phyloP scores from a whole-genome alignment of 1,284 basidiomycete species.

The Ustilago curta region DNA sequence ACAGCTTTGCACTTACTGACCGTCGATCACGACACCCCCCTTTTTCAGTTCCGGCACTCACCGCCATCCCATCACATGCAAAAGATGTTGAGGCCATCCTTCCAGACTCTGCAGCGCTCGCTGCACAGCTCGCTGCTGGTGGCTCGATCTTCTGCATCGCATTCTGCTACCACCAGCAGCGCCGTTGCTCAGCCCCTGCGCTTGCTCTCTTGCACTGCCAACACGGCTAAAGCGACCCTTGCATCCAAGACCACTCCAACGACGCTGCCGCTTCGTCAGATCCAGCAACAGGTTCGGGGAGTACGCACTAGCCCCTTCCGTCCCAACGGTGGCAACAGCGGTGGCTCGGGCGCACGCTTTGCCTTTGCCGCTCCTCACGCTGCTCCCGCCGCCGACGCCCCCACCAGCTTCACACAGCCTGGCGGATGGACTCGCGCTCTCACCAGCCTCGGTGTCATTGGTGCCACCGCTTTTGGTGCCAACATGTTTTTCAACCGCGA shows the following conservation, averaged over 20 bases:
- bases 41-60: not conserved
- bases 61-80: not conserved
- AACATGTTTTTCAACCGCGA: slow-evolving; percentile 68
- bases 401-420: slow-evolving; percentile 54
- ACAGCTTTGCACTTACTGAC: slow-evolving; percentile 2
- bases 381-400: slow-evolving; percentile 53
- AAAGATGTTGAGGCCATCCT: slow-evolving; percentile 51
- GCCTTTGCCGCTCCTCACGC: slow-evolving; percentile 55
- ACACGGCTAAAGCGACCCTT: slow-evolving; percentile 14
- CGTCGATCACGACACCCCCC: not conserved
- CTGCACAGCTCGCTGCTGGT: slow-evolving; percentile 48
- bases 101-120: slow-evolving; percentile 44
- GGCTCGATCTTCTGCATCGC: slow-evolving; percentile 43
- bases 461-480: slow-evolving; percentile 63
- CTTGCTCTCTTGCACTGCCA: slow-evolving; percentile 17
- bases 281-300: slow-evolving; percentile 47
- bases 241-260: slow-evolving; percentile 5
- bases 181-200: slow-evolving; percentile 37
- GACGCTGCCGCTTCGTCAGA: slow-evolving; percentile 20
- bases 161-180: slow-evolving; percentile 11
- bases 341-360: slow-evolving; percentile 26
- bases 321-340: slow-evolving; percentile 25
- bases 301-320: slow-evolving; percentile 51
- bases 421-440: slow-evolving; percentile 64
- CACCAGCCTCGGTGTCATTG: slow-evolving; percentile 64